A percentile compares a stretch with the other conserved stretches of the same genome.
phyloP scores from a whole-genome alignment of 2,329 filamentous ascomycete species.

The Pyrenophora graminea region DNA sequence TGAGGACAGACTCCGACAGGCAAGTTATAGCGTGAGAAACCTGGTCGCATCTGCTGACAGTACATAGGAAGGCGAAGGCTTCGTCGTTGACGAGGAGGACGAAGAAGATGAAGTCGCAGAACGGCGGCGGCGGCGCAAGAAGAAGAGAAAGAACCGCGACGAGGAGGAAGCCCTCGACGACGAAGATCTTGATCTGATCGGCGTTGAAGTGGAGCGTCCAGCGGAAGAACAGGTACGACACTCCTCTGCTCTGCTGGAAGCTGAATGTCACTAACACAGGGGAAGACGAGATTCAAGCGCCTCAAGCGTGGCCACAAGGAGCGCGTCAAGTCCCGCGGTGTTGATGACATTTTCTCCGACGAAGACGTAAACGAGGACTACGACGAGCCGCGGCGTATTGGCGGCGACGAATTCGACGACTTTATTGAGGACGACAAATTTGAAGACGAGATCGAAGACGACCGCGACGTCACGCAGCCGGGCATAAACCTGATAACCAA shows the following conservation, averaged over 20 bases:
- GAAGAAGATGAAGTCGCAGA: constrained; percentile 70
- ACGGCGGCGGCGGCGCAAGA: constrained; percentile 63
- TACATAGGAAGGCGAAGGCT: constrained; percentile 81
- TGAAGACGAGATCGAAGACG: constrained; percentile 81
- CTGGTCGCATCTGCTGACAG: constrained; percentile 18
- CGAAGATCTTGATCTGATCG: constrained; percentile 94
- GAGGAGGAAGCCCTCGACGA: constrained; percentile 87
- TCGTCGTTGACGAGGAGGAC: constrained; percentile 94
- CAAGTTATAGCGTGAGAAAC: constrained; percentile 18
- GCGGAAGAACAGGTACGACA: constrained; percentile 67
- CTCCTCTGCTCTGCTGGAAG: background rate
- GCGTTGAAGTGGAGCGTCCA: constrained; percentile 73
- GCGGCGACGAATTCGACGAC: constrained; percentile 57
- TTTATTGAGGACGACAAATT: constrained; percentile 96
- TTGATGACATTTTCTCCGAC: constrained; percentile 93
- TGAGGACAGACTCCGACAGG: constrained; percentile 41
- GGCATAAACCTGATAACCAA: constrained; percentile 70
- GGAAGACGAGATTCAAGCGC: constrained; percentile 88
- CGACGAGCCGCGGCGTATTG: constrained; percentile 46
- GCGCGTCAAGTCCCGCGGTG: constrained; percentile 67
- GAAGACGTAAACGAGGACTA: constrained; percentile 74
- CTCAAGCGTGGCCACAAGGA: constrained; percentile 89
- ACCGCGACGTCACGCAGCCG: constrained; percentile 80
- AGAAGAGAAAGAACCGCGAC: constrained; percentile 76
- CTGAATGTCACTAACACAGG: constrained; percentile 20